Conservation (phyloP, 352 stramenopile species). For the Globisporangium ultimum region DNA sequence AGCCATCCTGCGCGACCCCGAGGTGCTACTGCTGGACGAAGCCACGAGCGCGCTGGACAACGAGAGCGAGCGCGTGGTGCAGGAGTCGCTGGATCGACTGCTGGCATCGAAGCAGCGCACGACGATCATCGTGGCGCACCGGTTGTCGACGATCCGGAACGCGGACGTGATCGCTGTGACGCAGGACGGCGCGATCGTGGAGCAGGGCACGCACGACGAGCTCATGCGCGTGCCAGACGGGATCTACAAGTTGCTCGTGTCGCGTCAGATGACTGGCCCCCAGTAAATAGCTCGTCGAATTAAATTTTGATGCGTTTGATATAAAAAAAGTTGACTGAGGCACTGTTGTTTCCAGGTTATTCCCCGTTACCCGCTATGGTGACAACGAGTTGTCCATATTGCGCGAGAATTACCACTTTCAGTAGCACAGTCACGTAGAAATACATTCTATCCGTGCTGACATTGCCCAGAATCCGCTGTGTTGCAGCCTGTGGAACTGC, state of each 20-base stretch:
- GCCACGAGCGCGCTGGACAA: slow-evolving; percentile 76
- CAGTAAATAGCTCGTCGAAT: no score
- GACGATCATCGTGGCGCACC: slow-evolving; percentile 85
- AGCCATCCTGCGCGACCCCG: slow-evolving; percentile 88
- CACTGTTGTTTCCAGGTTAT: no score
- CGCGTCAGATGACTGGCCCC: no score
- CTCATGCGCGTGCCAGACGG: slow-evolving; percentile 22
- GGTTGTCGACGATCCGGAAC: slow-evolving; percentile 83
- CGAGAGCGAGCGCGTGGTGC: slow-evolving; percentile 28
- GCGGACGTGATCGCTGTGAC: slow-evolving; percentile 88
- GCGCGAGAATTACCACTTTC: no score
- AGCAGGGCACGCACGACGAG: slow-evolving; percentile 81
- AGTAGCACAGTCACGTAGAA: no score
- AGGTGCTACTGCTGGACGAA: slow-evolving; percentile 91
- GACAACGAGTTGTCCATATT: no score
- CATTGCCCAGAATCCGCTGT: no score
- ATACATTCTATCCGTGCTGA: no score
- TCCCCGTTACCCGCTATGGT: no score
- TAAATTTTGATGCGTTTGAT: no score
- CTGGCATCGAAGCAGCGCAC: slow-evolving; percentile 50
- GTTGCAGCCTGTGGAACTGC: no score
- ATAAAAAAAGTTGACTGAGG: no score
- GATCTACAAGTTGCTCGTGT: slow-evolving; percentile 20
- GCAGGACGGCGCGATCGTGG: slow-evolving; percentile 63
- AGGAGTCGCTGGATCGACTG: slow-evolving; percentile 46